Percentiles rank a stretch among this genome's conserved stretches.
Evolutionary conservation across 139 green algal species (phyloP).

Genomic region (Asterochloris sp.): DNA sequence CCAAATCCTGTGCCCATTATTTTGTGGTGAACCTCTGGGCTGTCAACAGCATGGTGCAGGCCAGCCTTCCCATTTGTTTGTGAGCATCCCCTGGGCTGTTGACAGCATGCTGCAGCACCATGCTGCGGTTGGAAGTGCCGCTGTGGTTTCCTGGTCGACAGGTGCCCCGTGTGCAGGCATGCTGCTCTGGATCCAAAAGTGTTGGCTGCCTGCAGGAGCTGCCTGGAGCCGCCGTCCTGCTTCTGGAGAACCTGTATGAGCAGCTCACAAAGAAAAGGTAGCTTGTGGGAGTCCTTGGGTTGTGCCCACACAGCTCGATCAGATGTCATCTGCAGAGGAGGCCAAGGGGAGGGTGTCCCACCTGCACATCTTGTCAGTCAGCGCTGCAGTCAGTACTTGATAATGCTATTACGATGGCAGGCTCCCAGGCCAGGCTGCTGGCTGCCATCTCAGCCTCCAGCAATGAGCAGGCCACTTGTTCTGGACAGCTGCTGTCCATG

Average conservation of each 20-base stretch:
- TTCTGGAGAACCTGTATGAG: slow-evolving; percentile 12
- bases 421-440: neutral
- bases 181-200: neutral
- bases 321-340: too few species aligned
- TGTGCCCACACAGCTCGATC: neutral
- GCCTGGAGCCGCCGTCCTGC: neutral
- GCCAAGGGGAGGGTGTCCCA: neutral
- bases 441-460: neutral
- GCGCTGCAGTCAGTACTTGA: neutral
- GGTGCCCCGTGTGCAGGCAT: neutral
- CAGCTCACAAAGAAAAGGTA: slow-evolving; percentile 17
- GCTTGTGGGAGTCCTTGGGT: neutral
- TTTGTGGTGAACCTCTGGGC: too few species aligned
- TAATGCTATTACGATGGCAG: neutral
- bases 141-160: neutral
- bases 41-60: too few species aligned
- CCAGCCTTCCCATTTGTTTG: too few species aligned
- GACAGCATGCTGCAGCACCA: too few species aligned
- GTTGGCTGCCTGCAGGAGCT: neutral
- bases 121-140: too few species aligned
- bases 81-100: too few species aligned
- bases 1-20: too few species aligned
- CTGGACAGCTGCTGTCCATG: too few species aligned
- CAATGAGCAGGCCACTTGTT: too few species aligned
- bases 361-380: neutral